Conservation (phyloP, 352 stramenopile genomes). For the Phytophthora agathidicida region DNA sequence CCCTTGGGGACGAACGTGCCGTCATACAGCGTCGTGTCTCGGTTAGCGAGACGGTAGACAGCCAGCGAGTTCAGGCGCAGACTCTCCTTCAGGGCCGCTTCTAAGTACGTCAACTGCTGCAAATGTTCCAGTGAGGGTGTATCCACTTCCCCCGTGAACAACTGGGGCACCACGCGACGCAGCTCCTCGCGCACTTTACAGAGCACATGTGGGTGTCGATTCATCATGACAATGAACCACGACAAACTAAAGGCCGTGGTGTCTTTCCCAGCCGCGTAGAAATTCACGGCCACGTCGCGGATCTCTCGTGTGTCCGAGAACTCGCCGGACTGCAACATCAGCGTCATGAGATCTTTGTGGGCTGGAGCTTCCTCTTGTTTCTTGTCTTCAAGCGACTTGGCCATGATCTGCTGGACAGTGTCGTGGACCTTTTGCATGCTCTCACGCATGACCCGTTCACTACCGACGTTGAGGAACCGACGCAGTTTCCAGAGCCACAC, state of each 20-base stretch:
- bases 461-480: slow-evolving; percentile 35
- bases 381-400: slow-evolving; percentile 22
- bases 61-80: slow-evolving; percentile 53
- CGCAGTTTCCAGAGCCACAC: slow-evolving; percentile 47
- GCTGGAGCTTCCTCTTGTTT: background rate
- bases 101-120: slow-evolving; percentile 48
- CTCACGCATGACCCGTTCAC: slow-evolving; percentile 29
- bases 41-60: slow-evolving; percentile 35
- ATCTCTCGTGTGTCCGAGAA: slow-evolving; percentile 37
- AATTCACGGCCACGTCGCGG: slow-evolving; percentile 74
- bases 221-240: slow-evolving; percentile 78
- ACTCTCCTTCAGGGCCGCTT: slow-evolving; percentile 53
- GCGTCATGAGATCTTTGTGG: slow-evolving; percentile 44
- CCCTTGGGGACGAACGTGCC: slow-evolving; percentile 45
- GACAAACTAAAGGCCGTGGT: slow-evolving; percentile 64
- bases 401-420: slow-evolving; percentile 39
- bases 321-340: slow-evolving; percentile 45
- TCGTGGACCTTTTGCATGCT: slow-evolving; percentile 35
- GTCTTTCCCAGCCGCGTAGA: slow-evolving; percentile 70
- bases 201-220: slow-evolving; percentile 47
- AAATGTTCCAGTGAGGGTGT: slow-evolving; percentile 37
- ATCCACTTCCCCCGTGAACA: slow-evolving; percentile 27
- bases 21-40: slow-evolving; percentile 55
- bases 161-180: slow-evolving; percentile 20
- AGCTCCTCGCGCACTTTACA: slow-evolving; percentile 49